These are phyloP conservation scores for Tritrichomonas foetus DNA, from an alignment of 208 protist species.

Conservation along the genomic window DNA sequence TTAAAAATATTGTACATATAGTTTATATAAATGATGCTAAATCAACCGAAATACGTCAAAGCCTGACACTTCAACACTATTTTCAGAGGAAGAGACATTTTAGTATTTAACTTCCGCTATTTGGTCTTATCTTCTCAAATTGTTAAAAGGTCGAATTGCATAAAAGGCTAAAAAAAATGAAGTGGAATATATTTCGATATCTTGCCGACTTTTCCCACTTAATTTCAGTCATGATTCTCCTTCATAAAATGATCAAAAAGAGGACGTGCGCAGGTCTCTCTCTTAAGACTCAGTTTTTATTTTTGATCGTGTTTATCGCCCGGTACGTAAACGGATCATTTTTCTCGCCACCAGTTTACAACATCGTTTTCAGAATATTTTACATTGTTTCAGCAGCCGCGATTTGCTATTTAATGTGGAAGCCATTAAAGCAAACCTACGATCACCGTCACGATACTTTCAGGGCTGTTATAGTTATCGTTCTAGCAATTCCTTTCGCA, in stretches of 20 bases:
- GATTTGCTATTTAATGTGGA: neutral
- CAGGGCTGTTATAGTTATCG: neutral
- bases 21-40: no score
- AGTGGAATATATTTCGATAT: slow-evolving; percentile 28
- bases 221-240: neutral
- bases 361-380: slow-evolving; percentile 38
- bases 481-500: neutral
- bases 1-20: no score
- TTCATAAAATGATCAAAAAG: neutral
- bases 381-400: neutral
- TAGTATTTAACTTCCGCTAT: no score
- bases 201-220: neutral
- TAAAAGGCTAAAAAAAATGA: no score
- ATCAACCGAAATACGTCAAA: no score
- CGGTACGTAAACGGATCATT: slow-evolving; percentile 19
- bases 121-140: no score
- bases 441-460: slow-evolving; percentile 16
- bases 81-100: no score
- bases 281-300: slow-evolving; percentile 24
- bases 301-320: neutral
- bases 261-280: slow-evolving; percentile 2
- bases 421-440: slow-evolving; percentile 21
- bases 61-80: no score
- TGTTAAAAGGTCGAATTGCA: no score
- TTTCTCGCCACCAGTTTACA: neutral